Evolutionary conservation across 1,284 basidiomycete genomes (phyloP).

Genomic region (Xanthoconium separans): DNA sequence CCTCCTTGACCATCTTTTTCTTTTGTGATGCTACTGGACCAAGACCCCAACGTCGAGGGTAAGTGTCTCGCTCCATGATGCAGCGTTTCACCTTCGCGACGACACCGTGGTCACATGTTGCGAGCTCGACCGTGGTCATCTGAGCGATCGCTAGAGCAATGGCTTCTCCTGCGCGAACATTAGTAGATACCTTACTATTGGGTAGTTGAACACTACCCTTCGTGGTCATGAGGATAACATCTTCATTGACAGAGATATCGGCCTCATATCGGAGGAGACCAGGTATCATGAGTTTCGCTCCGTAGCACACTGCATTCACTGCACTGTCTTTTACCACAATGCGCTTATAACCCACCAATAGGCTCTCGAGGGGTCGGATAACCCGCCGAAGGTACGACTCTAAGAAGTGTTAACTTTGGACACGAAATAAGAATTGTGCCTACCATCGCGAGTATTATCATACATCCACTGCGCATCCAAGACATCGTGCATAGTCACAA

Average conservation of each 20-base stretch:
- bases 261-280: slow-evolving; percentile 96
- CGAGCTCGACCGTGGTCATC: slow-evolving; percentile 98
- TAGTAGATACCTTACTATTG: slow-evolving; percentile 1
- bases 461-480: slow-evolving; percentile 99
- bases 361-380: slow-evolving; percentile 92
- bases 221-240: slow-evolving; percentile 99
- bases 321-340: slow-evolving; percentile 99
- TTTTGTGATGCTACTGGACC: slow-evolving; percentile 96
- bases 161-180: slow-evolving; percentile 69
- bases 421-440: slow-evolving; percentile 19
- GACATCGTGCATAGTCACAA: slow-evolving; percentile 99
- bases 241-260: slow-evolving; percentile 94
- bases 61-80: slow-evolving; percentile 99
- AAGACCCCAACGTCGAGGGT: slow-evolving; percentile 97
- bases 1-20: slow-evolving; percentile 97
- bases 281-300: slow-evolving; percentile 99
- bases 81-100: slow-evolving; percentile 99
- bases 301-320: slow-evolving; percentile 99
- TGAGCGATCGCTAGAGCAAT: slow-evolving; percentile 97
- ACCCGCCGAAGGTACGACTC: slow-evolving; percentile 96
- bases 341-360: slow-evolving; percentile 96
- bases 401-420: slow-evolving; percentile 33
- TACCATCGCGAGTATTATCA: slow-evolving; percentile 98
- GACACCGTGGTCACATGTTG: slow-evolving; percentile 98
- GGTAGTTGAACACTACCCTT: slow-evolving; percentile 60